Conservation (phyloP, 768 basidiomycete genomes). For the Termitomyces sp. region DNA sequence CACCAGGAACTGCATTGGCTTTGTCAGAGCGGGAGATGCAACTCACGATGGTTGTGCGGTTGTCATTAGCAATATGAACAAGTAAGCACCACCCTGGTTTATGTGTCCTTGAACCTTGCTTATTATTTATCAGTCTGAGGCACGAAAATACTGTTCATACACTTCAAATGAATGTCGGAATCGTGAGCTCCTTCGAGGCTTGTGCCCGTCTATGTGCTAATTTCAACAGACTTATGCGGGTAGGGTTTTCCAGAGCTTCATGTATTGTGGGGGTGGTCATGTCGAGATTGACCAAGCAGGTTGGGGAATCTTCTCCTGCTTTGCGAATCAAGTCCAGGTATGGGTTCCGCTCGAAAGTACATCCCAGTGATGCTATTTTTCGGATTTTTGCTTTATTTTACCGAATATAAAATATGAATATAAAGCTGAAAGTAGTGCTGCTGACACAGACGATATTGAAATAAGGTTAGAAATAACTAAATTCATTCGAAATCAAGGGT, state of each 20-base stretch:
- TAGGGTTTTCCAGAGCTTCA: conserved; percentile 39
- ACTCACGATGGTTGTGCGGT: conserved; percentile 61
- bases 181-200: conserved; percentile 32
- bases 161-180: conserved; percentile 64
- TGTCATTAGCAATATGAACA: conserved; percentile 56
- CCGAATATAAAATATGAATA: not conserved
- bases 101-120: not conserved
- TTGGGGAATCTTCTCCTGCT: conserved; percentile 63
- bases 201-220: not conserved
- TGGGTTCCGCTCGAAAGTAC: conserved; percentile 36
- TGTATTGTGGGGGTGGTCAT: conserved; percentile 38
- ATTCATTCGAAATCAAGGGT: not conserved
- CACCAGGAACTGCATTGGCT: conserved; percentile 65
- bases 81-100: conserved; percentile 19
- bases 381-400: not conserved
- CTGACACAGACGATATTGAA: not conserved
- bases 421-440: not conserved
- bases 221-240: conserved; percentile 26
- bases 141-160: conserved; percentile 30
- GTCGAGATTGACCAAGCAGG: conserved; percentile 47
- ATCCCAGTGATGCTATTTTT: not conserved
- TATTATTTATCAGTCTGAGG: conserved; percentile 9
- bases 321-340: conserved; percentile 48
- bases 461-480: not conserved
- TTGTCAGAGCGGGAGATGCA: conserved; percentile 59